phyloP scores from a whole-genome alignment of 1,284 basidiomycete genomes.

The Moniliophthora roreri region DNA sequence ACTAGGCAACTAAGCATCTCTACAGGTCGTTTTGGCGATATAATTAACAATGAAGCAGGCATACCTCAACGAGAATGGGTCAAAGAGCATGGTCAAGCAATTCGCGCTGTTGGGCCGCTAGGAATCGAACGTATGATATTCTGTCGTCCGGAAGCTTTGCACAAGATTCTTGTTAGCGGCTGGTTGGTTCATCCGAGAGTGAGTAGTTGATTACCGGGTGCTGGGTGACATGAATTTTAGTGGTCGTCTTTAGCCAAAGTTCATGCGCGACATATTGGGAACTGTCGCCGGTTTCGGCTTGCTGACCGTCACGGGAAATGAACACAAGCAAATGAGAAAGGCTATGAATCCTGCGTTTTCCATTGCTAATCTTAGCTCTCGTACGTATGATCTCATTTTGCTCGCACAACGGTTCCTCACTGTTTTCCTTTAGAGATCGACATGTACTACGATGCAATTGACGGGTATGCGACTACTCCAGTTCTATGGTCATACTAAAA shows the following conservation, averaged over 20 bases:
- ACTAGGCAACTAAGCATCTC: background rate
- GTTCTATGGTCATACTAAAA: background rate
- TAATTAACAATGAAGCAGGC: constrained; percentile 41
- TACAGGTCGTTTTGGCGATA: constrained; percentile 18
- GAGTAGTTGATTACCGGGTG: constrained; percentile 15
- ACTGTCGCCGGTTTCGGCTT: constrained; percentile 45
- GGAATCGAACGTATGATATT: constrained; percentile 47
- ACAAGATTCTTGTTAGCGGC: constrained; percentile 42
- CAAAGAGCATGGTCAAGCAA: constrained; percentile 40
- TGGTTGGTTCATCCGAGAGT: constrained; percentile 48
- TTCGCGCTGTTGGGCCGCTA: constrained; percentile 43
- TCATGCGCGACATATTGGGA: constrained; percentile 40
- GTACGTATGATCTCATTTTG: no score
- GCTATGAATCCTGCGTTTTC: constrained; percentile 53
- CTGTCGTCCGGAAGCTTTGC: constrained; percentile 39
- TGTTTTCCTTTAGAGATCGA: constrained; percentile 36
- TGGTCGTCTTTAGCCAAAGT: constrained; percentile 37
- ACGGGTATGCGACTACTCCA: constrained; percentile 29
- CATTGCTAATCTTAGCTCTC: constrained; percentile 41
- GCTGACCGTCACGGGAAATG: constrained; percentile 45
- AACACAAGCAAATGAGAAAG: constrained; percentile 48
- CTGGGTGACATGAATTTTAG: no score
- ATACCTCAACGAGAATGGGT: constrained; percentile 47
- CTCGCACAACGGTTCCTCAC: no score
- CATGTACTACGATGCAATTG: constrained; percentile 47